Conservation (phyloP, 768 basidiomycete genomes). For the Kondoa malvinella region DNA sequence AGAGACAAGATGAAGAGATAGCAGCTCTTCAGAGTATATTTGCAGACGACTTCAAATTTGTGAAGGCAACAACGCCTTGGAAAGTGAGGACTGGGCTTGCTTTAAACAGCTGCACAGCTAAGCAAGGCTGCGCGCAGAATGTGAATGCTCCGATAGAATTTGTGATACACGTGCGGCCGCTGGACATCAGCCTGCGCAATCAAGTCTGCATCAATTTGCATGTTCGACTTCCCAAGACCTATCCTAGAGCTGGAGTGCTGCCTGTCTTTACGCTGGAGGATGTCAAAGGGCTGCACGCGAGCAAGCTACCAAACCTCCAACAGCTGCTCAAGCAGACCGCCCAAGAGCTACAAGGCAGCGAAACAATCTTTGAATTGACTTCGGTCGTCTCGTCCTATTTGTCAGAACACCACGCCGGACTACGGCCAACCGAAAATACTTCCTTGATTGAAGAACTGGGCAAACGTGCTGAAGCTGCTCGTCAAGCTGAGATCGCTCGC, state of each 20-base stretch:
- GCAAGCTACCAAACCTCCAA: background rate
- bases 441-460: constrained; percentile 2
- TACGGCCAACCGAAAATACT: background rate
- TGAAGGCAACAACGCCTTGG: background rate
- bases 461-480: background rate
- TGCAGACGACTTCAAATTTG: background rate
- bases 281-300: background rate
- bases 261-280: background rate
- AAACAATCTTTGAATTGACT: constrained; percentile 4
- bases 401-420: background rate
- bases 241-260: constrained; percentile 2
- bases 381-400: background rate
- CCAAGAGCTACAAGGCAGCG: background rate
- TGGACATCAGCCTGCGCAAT: background rate
- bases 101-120: background rate
- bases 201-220: background rate
- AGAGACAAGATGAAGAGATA: background rate
- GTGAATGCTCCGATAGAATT: background rate
- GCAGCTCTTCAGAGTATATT: background rate
- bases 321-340: background rate
- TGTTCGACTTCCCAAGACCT: background rate
- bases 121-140: background rate
- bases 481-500: background rate
- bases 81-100: background rate
- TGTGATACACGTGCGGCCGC: background rate